A percentile compares a stretch with the other conserved stretches of the same genome.
Conservation (phyloP, 73 alveolate species). For the Blepharisma stoltei region DNA sequence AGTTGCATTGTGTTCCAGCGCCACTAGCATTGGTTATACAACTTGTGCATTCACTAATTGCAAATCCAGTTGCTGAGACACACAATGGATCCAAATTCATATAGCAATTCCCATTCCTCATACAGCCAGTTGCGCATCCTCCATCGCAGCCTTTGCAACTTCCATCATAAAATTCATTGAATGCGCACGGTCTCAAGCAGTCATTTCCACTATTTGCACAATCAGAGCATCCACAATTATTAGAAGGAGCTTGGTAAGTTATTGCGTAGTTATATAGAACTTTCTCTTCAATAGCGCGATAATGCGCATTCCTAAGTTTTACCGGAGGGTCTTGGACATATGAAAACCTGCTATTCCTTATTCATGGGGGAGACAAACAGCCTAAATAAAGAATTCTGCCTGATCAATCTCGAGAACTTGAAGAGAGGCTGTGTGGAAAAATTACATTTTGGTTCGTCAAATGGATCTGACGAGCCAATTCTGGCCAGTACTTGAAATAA, state of each 20-base stretch:
- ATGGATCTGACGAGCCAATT: too few relatives aligned
- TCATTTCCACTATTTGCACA: background rate
- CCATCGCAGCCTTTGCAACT: background rate
- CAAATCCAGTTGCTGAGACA: background rate
- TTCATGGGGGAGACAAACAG: too few relatives aligned
- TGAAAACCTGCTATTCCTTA: too few relatives aligned
- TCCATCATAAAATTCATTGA: background rate
- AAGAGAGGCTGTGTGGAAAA: too few relatives aligned
- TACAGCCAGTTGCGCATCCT: background rate
- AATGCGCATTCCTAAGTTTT: too few relatives aligned
- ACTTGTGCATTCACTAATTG: background rate
- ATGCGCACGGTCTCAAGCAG: background rate
- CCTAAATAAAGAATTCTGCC: too few relatives aligned
- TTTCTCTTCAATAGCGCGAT: too few relatives aligned
- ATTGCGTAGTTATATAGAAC: background rate
- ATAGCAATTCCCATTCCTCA: background rate
- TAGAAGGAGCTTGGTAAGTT: constrained; percentile 9
- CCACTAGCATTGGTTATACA: background rate
- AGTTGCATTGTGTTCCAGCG: background rate
- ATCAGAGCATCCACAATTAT: constrained; percentile 6
- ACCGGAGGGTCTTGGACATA: too few relatives aligned
- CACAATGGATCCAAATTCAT: background rate
- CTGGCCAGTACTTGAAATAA: too few relatives aligned
- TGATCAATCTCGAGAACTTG: too few relatives aligned
- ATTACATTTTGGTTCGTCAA: too few relatives aligned